Evolutionary conservation across 768 basidiomycete species (phyloP), one percentile per base, ranked within the genome.

Genomic region (Tephrocybe sp.): DNA sequence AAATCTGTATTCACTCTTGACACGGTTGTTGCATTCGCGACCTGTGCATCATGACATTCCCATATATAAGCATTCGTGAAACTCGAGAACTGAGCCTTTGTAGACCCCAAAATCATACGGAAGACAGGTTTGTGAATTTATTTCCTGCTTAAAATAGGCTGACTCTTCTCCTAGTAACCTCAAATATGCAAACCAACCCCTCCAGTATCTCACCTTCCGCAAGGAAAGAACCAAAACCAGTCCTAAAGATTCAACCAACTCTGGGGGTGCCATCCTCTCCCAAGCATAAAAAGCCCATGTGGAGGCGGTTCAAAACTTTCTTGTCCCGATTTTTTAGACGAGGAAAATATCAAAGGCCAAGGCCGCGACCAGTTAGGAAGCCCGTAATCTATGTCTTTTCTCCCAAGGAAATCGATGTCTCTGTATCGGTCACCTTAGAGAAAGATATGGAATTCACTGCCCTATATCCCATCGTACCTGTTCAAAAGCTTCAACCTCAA

Each of bases 381-480:
- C 72, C 71, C 1, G 65, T 71, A 42, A 65, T 71, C 19, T 72
- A 72, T 46, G 55, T 73, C 16, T 62, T 61, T 47, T 64, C 68
- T 1, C 68, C 71, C 0, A 8, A 37, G 11, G 61, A 64, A 21
- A 50, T 59, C 6, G 51, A 61, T 4, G 64, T 61, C 6, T 51
- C 58, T 2, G 62, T 72, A 36, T 42, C 52, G 2, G 63, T 76
- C 10, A 61, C 62, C 12, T 59, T 74, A n/a, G 50, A 50, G 0
- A 59, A 59, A 11, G 51, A 67, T 19, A 70, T 69, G 69, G 33
- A 52, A 11, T 67, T 74, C 41, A 69, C 68, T 4, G 59, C 61
- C 1, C 53, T 71, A 3, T 70, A 72, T 51, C 72, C 70, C 3
- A 59, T 64, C 19, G 61, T 66, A 11, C 64, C 63, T 3, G 52